A percentile compares a stretch with the other conserved stretches of the same genome.
Conservation (phyloP, 306 rosid species). For the Castanea sativa region DNA sequence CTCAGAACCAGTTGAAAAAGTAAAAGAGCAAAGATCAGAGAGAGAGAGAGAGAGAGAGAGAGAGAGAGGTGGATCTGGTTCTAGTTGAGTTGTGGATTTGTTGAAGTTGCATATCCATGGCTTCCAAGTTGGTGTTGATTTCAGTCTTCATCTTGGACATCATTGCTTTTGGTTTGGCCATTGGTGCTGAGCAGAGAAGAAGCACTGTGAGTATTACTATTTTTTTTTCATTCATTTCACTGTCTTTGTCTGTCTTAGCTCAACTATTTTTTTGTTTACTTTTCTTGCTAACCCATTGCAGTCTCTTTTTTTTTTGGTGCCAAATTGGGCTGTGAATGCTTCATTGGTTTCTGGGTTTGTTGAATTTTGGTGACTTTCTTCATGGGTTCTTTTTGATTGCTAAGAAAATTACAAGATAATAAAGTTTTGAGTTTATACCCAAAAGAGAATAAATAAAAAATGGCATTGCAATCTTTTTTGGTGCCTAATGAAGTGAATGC, state of each 20-base stretch:
- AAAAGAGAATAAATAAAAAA: background rate
- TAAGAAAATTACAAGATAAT: conserved; percentile 14
- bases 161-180: conserved; percentile 91
- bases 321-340: background rate
- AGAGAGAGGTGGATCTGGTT: conserved; percentile 37
- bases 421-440: background rate
- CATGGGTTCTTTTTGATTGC: conserved; percentile 14
- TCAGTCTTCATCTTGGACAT: conserved; percentile 54
- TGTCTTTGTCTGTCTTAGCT: background rate
- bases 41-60: background rate
- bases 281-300: background rate
- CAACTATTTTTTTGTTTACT: background rate
- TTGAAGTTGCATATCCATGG: conserved; percentile 54
- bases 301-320: background rate
- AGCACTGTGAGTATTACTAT: conserved; percentile 61
- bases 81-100: background rate
- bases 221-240: background rate
- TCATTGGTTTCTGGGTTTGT: conserved; percentile 20
- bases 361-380: conserved; percentile 1
- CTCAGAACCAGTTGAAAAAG: too few species aligned
- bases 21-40: background rate
- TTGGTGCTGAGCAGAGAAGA: conserved; percentile 96
- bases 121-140: conserved; percentile 81
- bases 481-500: too few species aligned
- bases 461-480: too few species aligned